Evolutionary conservation across 2,329 filamentous ascomycete genomes (phyloP).

Genomic region (Tolypocladium inflatum): DNA sequence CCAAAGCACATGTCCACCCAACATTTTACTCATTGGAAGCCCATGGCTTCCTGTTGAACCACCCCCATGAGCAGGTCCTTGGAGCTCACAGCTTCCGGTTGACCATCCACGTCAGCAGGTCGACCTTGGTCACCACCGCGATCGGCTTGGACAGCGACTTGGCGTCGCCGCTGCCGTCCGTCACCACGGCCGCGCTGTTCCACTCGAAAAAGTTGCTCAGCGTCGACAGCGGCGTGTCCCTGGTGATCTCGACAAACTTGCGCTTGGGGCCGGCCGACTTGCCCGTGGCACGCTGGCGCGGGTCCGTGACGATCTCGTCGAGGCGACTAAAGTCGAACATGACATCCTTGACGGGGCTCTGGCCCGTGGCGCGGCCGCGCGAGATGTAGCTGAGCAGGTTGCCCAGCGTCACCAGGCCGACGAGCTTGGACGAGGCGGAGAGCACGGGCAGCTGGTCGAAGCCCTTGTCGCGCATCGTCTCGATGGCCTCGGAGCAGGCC

Average conservation of each 20-base stretch:
- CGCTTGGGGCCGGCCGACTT: slow-evolving; percentile 37
- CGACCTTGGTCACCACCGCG: slow-evolving; percentile 93
- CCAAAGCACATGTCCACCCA: not conserved
- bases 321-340: slow-evolving; percentile 95
- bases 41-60: slow-evolving; percentile 23
- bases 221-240: slow-evolving; percentile 73
- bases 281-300: slow-evolving; percentile 48
- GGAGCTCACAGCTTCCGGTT: slow-evolving; percentile 37
- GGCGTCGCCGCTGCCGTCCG: slow-evolving; percentile 54
- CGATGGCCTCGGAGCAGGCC: slow-evolving; percentile 77
- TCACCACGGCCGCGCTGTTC: slow-evolving; percentile 94
- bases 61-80: not conserved
- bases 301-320: slow-evolving; percentile 84
- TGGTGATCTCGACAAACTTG: slow-evolving; percentile 88
- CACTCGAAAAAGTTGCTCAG: slow-evolving; percentile 94
- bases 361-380: slow-evolving; percentile 64
- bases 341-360: slow-evolving; percentile 69
- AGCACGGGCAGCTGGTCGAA: slow-evolving; percentile 97
- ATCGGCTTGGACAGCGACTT: slow-evolving; percentile 62
- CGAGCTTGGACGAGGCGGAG: slow-evolving; percentile 59
- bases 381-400: slow-evolving; percentile 90
- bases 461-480: slow-evolving; percentile 96
- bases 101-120: slow-evolving; percentile 86
- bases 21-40: not conserved
- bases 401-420: slow-evolving; percentile 87